Evolutionary conservation across 768 basidiomycete species (phyloP).

Genomic region (Phylloporus arenicola): DNA sequence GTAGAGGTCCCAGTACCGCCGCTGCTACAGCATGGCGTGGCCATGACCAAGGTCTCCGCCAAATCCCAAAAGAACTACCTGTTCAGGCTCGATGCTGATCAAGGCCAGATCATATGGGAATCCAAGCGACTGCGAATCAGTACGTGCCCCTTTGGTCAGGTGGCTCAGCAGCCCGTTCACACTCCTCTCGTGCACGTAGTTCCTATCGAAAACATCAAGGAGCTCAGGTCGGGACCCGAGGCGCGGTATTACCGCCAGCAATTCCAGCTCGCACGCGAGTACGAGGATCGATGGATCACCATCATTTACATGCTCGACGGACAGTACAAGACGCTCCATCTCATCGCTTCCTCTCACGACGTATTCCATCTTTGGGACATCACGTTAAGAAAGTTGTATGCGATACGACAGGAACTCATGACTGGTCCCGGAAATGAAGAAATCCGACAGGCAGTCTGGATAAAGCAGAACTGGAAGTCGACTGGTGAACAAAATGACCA

Average conservation of each 20-base stretch:
- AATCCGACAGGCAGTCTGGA: constrained; percentile 66
- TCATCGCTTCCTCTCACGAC: constrained; percentile 64
- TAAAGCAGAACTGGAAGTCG: constrained; percentile 77
- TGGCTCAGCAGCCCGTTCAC: not conserved
- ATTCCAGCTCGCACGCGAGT: constrained; percentile 56
- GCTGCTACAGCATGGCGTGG: constrained; percentile 55
- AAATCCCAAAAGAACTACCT: constrained; percentile 68
- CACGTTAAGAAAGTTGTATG: constrained; percentile 58
- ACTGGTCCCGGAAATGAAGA: constrained; percentile 59
- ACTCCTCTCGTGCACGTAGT: constrained; percentile 40
- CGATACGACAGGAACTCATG: constrained; percentile 66
- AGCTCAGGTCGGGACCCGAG: constrained; percentile 70
- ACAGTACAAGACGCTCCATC: constrained; percentile 79
- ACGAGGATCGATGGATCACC: constrained; percentile 76
- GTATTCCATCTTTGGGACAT: constrained; percentile 60
- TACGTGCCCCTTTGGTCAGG: constrained; percentile 31
- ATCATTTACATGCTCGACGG: constrained; percentile 76
- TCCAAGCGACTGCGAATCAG: constrained; percentile 65
- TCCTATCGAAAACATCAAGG: constrained; percentile 80
- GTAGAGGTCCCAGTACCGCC: constrained; percentile 50
- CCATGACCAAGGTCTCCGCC: constrained; percentile 79
- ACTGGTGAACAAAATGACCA: constrained; percentile 60
- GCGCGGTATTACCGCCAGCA: constrained; percentile 67
- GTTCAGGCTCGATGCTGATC: constrained; percentile 73
- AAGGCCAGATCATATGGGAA: constrained; percentile 75